Evolutionary conservation across 805 yeast species (phyloP).

Genomic region (Candida fluviatilis): DNA sequence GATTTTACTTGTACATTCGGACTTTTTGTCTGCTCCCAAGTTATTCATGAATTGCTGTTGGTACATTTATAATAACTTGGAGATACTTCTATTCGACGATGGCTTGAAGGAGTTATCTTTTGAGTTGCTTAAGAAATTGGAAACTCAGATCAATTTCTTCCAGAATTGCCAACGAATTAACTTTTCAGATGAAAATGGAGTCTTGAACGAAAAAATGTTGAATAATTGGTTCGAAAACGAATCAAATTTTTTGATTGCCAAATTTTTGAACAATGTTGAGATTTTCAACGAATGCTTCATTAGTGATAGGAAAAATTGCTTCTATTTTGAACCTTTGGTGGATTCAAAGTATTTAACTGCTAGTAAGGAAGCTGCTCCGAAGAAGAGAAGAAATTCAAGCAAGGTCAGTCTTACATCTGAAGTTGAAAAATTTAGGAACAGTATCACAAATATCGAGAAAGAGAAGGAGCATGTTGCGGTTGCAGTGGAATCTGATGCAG

Average conservation of each 20-base stretch:
- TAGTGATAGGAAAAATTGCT: slow-evolving; percentile 29
- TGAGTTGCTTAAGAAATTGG: slow-evolving; percentile 23
- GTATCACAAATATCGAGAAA: slow-evolving; percentile 12
- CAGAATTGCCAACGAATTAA: slow-evolving; percentile 23
- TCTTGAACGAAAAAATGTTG: slow-evolving; percentile 8
- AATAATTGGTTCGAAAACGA: slow-evolving; percentile 18
- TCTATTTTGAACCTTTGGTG: slow-evolving; percentile 31
- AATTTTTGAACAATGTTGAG: slow-evolving; percentile 17
- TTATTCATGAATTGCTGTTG: slow-evolving; percentile 60
- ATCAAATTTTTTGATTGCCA: slow-evolving; percentile 14
- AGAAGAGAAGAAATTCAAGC: slow-evolving; percentile 11
- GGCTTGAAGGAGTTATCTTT: slow-evolving; percentile 23
- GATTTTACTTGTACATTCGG: slow-evolving; percentile 51
- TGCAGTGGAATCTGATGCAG: too few species aligned
- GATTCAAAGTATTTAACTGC: slow-evolving; percentile 23
- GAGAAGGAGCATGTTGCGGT: slow-evolving; percentile 16
- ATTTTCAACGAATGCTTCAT: slow-evolving; percentile 29
- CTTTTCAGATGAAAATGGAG: slow-evolving; percentile 16
- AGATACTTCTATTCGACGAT: slow-evolving; percentile 50
- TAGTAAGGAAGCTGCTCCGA: slow-evolving; percentile 8
- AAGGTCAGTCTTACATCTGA: slow-evolving; percentile 15
- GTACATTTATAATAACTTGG: slow-evolving; percentile 65
- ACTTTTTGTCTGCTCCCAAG: slow-evolving; percentile 46
- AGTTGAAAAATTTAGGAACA: slow-evolving; percentile 21
- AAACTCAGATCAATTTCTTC: slow-evolving; percentile 22